Base-by-base conservation (phyloP, 345 rosid genomes). In the Combretum micranthum region DNA sequence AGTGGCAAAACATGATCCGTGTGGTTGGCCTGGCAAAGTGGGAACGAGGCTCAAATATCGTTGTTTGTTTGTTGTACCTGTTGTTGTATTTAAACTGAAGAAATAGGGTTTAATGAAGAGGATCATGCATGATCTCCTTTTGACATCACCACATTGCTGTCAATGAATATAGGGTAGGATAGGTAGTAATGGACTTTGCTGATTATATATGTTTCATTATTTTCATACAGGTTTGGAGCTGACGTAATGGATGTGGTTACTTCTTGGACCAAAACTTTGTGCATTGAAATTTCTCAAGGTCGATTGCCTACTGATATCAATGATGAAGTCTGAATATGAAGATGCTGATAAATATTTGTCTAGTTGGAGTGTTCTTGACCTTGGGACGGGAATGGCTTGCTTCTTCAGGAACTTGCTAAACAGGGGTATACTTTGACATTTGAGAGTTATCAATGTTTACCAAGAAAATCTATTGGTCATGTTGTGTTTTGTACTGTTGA, bases 351-450 rank as follows among this genome's bases (percentile, higher is more conserved):
- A 84, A 63, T 74, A 70, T 72, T 73, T 89, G 80, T 73, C 85
- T 69, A 43, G 59, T 65, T 89, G 99, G 99, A 86, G 79, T 76
- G 91, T 89, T 50, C 99, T 93, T 67, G 99, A 93, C 62, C 68
- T 93, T 68, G 99, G 99, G 69, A 93, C 97, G 18, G 97, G 61
- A 93, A 93, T 70, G 99, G 97, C 60, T 73, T 93, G 61, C 93
- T 93, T 42, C 99, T 89, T 70, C 99, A 93, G 67, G 88, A 85
- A 76, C 89, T 93, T 77, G 80, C 91, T 69, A 93, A 89, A 75
- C 87, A 71, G 65, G 99, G 99, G 99, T 93, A 68, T 61, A 70
- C 55, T 70, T 69, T 75, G 65, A 39, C 72, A 62, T 69, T 60
- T 76, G 20, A 53, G 60, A 52, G 18, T 20, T 59, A 21, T 10